Base-by-base conservation (phyloP, 148 eudicot genomes). In the Fagopyrum homotropicum region DNA sequence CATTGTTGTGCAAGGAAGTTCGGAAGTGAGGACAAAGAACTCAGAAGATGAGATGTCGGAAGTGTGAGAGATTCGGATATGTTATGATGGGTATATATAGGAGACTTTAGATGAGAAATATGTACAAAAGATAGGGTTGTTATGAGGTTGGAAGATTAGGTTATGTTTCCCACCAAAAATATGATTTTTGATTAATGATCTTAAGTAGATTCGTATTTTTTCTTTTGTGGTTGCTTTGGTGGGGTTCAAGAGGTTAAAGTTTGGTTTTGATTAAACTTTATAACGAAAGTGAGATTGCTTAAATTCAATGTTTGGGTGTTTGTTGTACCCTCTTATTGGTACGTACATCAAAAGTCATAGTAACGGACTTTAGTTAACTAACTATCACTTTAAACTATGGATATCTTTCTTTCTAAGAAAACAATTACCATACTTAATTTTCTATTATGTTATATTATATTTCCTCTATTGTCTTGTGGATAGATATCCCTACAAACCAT, bases 61-160 rank as follows among this genome's bases (percentile, higher is more conserved):
- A 44, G 73, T 9, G 54, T 47, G 74, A 66, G 15, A n/a, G 11
- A 66, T 1, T 40, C 14, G 74, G 54, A 40, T 16, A 72, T 11
- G 2, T 12, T 35, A 49, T n/a, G 55, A n/a, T 12, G 30, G 74
- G 6, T 46, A 72, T 72, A 72, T 72, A 70, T 70, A 70, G 26
- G 52, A 7, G 5, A 9, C n/a, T 16, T n/a, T 14, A 5, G 51
- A 45, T 0, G 7, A 70, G 7, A 15, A 71, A 11, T 22, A 45
- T 8, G 19, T 15, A 17, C 26, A 46, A 5, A 17, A 26, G 11
- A 7, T 16, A 70, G 50, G 55, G 74, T 45, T 72, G 74, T 72
- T 72, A 49, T 47, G 55, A 46, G 74, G 74, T 72, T 72, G 74
- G 74, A 30, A 26, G 5, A 48, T 72, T 72, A 47, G 74, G 74